Evolutionary conservation across 148 eudicot species (phyloP).

Genomic region (Rhododendron kiyosumense): DNA sequence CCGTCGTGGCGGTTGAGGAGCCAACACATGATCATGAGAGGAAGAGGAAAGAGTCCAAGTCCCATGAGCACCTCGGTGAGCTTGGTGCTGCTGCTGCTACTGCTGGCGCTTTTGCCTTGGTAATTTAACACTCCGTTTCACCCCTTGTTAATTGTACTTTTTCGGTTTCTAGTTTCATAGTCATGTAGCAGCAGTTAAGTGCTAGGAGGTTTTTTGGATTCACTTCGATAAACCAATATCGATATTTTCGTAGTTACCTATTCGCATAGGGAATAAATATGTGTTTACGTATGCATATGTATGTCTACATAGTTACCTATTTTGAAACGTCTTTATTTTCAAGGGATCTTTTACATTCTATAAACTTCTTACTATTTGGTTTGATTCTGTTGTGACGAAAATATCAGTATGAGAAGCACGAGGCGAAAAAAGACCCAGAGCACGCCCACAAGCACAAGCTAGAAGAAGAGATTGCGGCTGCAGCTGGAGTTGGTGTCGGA

Average conservation of each 20-base stretch:
- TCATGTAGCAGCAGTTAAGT: neutral
- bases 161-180: neutral
- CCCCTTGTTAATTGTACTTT: neutral
- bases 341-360: neutral
- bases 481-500: constrained; percentile 44
- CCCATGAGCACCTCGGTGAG: constrained; percentile 25
- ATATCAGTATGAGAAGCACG: constrained; percentile 47
- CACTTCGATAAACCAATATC: too few species aligned
- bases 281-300: too few species aligned
- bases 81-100: constrained; percentile 26
- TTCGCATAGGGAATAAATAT: too few species aligned
- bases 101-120: constrained; percentile 56
- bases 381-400: neutral
- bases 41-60: constrained; percentile 39
- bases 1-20: neutral
- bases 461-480: constrained; percentile 44
- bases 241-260: too few species aligned
- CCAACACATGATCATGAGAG: constrained; percentile 16
- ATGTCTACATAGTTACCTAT: too few species aligned
- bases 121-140: constrained; percentile 1
- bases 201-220: neutral
- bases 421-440: constrained; percentile 57
- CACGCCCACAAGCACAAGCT: constrained; percentile 53
- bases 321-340: too few species aligned
- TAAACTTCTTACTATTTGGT: neutral